These are phyloP conservation scores for Camptophora hylomeconis DNA, from an alignment of 2,329 filamentous ascomycete species.

Conservation along the genomic window DNA sequence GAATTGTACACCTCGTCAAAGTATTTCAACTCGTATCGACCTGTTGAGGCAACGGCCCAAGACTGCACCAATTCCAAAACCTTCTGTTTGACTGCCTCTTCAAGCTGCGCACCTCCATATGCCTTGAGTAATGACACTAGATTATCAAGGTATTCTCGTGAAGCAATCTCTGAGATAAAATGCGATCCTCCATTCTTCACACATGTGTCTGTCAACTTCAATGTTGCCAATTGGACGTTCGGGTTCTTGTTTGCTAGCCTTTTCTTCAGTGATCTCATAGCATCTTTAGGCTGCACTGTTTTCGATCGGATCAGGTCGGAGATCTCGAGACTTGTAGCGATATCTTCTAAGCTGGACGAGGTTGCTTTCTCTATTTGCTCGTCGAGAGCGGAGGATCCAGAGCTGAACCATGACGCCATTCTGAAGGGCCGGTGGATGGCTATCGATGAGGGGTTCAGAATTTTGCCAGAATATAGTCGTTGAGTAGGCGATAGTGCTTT, in stretches of 20 bases:
- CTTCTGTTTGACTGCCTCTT: conserved; percentile 74
- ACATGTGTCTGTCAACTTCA: conserved; percentile 95
- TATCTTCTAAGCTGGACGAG: conserved; percentile 88
- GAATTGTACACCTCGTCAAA: conserved; percentile 76
- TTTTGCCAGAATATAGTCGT: too few species aligned
- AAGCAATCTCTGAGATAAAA: conserved; percentile 90
- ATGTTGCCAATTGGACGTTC: conserved; percentile 86
- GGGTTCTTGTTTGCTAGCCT: conserved; percentile 96
- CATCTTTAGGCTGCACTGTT: conserved; percentile 92
- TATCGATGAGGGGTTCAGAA: too few species aligned
- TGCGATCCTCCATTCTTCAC: conserved; percentile 96
- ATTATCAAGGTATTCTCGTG: conserved; percentile 97
- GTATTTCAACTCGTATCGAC: conserved; percentile 69
- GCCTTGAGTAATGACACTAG: conserved; percentile 79
- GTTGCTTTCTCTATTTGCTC: conserved; percentile 96
- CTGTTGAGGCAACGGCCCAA: conserved; percentile 84
- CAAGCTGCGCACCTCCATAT: conserved; percentile 59
- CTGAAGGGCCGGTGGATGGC: too few species aligned
- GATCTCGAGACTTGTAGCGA: conserved; percentile 93
- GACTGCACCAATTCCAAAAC: conserved; percentile 88
- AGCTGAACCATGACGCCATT: conserved; percentile 97
- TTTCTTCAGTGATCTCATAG: conserved; percentile 89
- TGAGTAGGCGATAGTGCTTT: too few species aligned
- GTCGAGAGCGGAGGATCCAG: conserved; percentile 79
- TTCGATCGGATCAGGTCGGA: conserved; percentile 96